Evolutionary conservation across 192 early-diverging fungal genomes (phyloP).

Genomic region (Dissophora ornata): DNA sequence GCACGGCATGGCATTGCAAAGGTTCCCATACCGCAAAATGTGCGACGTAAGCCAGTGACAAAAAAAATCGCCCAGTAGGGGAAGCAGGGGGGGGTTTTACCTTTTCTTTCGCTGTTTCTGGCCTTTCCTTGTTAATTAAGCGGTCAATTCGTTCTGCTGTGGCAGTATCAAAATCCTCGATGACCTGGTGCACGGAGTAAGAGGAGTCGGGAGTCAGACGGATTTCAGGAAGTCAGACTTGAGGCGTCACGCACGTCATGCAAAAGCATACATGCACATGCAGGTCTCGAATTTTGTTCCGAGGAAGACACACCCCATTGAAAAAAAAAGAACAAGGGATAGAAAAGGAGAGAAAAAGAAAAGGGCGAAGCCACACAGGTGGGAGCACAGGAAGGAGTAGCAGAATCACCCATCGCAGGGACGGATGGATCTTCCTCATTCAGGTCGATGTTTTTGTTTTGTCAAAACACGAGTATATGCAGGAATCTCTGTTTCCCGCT

Average conservation of each 20-base stretch:
- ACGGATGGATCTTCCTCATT: neutral
- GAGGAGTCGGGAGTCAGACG: neutral
- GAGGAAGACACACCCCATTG: too few species aligned
- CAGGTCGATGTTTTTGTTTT: too few species aligned
- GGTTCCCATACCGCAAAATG: too few species aligned
- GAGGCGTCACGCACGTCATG: too few species aligned
- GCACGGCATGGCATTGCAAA: neutral
- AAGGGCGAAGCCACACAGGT: constrained; percentile 4
- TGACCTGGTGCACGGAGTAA: constrained; percentile 4
- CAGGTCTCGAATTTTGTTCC: neutral
- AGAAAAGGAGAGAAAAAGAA: neutral
- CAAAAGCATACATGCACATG: constrained; percentile 5
- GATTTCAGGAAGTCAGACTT: too few species aligned
- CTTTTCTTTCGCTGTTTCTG: constrained; percentile 33
- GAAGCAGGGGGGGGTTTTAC: too few species aligned
- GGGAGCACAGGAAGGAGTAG: neutral
- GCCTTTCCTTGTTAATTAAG: constrained; percentile 45
- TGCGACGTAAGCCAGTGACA: too few species aligned
- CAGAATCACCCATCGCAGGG: constrained; percentile 16
- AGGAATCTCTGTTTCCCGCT: neutral
- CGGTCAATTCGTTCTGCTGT: constrained; percentile 51
- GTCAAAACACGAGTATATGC: too few species aligned
- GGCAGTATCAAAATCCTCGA: constrained; percentile 35
- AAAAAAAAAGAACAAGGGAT: too few species aligned
- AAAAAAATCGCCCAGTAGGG: too few species aligned